A percentile compares a stretch with the other conserved stretches of the same genome.
phyloP scores from a whole-genome alignment of 768 basidiomycete species.

The Phanerochaete carnosa region DNA sequence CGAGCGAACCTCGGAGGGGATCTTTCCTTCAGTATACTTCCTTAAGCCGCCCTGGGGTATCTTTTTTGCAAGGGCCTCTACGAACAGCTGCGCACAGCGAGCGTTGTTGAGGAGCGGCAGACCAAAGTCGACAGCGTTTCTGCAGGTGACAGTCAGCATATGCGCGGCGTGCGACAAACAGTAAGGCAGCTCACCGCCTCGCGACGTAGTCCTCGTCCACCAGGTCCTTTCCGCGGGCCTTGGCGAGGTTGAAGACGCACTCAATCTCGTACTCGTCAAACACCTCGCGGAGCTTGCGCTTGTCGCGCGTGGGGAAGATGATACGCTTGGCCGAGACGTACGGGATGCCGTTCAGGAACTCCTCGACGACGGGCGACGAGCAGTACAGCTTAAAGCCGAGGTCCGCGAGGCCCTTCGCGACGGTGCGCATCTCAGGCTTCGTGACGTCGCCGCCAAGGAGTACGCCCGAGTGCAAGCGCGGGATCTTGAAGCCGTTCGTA shows the following conservation, averaged over 20 bases:
- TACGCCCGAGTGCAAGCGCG: slow-evolving; percentile 79
- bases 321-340: slow-evolving; percentile 85
- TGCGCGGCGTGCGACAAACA: slow-evolving; percentile 1
- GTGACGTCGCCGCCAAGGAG: slow-evolving; percentile 88
- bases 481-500: slow-evolving; percentile 94
- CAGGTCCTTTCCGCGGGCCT: slow-evolving; percentile 67
- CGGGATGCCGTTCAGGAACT: slow-evolving; percentile 73
- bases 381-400: slow-evolving; percentile 97
- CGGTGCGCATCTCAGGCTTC: slow-evolving; percentile 80
- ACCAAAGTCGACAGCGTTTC: slow-evolving; percentile 96
- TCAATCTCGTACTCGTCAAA: slow-evolving; percentile 94
- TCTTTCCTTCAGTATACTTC: slow-evolving; percentile 80
- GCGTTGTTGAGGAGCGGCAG: slow-evolving; percentile 89
- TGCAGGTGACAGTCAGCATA: slow-evolving; percentile 24
- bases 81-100: slow-evolving; percentile 84
- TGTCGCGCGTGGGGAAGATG: slow-evolving; percentile 95
- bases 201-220: slow-evolving; percentile 97
- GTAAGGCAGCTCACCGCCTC: slow-evolving; percentile 54
- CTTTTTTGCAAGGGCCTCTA: slow-evolving; percentile 82
- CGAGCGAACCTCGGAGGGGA: slow-evolving; percentile 88
- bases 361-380: slow-evolving; percentile 75
- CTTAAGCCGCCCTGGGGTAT: slow-evolving; percentile 76
- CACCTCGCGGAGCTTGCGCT: slow-evolving; percentile 90
- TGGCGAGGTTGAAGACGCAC: slow-evolving; percentile 90
- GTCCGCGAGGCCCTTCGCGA: slow-evolving; percentile 77